Percentiles rank a stretch among this genome's conserved stretches.
These are phyloP conservation scores for Mycosphaerella sp. DNA, from an alignment of 2,329 filamentous ascomycete species.

Conservation along the genomic window DNA sequence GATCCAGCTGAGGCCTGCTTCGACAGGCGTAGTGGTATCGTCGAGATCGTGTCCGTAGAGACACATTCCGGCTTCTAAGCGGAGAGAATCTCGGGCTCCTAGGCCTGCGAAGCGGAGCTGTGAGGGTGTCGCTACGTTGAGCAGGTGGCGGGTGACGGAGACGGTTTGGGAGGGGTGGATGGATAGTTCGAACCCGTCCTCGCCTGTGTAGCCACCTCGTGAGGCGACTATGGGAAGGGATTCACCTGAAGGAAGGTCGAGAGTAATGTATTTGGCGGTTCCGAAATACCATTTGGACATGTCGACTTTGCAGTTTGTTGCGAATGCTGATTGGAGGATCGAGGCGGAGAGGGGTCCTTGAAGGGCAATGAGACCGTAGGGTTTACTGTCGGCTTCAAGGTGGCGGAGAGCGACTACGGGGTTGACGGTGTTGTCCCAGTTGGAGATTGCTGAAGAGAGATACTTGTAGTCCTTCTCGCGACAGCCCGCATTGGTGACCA, in stretches of 20 bases:
- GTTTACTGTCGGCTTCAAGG: conserved; percentile 41
- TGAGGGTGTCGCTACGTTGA: conserved; percentile 52
- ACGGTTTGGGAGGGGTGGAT: conserved; percentile 63
- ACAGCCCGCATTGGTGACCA: conserved; percentile 93
- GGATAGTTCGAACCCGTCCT: conserved; percentile 96
- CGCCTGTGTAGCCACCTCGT: conserved; percentile 90
- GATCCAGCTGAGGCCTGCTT: conserved; percentile 67
- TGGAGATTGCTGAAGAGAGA: conserved; percentile 61
- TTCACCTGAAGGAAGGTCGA: conserved; percentile 52
- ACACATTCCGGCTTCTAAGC: conserved; percentile 96
- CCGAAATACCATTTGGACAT: conserved; percentile 76
- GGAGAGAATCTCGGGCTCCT: conserved; percentile 82
- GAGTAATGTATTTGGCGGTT: conserved; percentile 57
- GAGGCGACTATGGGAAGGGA: conserved; percentile 62
- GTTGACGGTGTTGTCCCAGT: conserved; percentile 50
- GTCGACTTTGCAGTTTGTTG: conserved; percentile 40
- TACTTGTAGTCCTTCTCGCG: conserved; percentile 81
- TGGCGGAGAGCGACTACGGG: conserved; percentile 30
- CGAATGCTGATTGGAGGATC: conserved; percentile 60
- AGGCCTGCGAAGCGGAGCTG: conserved; percentile 77
- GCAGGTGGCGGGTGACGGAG: conserved; percentile 61
- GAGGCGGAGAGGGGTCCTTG: conserved; percentile 74
- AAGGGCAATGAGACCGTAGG: conserved; percentile 75
- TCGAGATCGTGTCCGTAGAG: conserved; percentile 98
- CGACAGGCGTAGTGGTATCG: conserved; percentile 64